Conservation (phyloP, 2,329 filamentous ascomycete genomes). For the Fusarium vanettenii region DNA sequence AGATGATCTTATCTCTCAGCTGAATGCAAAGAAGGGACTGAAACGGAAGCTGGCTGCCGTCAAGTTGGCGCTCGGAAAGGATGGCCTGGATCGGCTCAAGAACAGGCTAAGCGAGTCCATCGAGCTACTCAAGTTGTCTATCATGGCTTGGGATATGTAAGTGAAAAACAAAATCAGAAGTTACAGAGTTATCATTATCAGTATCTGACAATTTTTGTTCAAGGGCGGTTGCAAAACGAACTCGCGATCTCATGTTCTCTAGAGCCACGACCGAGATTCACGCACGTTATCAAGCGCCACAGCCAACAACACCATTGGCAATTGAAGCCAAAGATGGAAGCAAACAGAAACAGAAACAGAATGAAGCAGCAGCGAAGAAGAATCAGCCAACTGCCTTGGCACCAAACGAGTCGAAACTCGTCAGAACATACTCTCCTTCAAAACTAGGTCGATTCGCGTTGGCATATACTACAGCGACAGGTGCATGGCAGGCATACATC, state of each 20-base stretch:
- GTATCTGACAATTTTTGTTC: neutral
- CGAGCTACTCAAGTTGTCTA: slow-evolving; percentile 25
- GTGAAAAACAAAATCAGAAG: neutral
- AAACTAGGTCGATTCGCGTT: slow-evolving; percentile 22
- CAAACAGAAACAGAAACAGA: neutral
- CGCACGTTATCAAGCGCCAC: neutral
- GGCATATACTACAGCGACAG: slow-evolving; percentile 1
- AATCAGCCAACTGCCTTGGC: neutral
- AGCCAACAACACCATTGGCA: accelerated
- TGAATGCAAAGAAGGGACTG: slow-evolving; percentile 20
- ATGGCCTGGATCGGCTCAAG: slow-evolving; percentile 26
- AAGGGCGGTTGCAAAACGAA: slow-evolving; percentile 33
- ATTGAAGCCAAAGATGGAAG: neutral
- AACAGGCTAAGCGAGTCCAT: slow-evolving; percentile 26
- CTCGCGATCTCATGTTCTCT: slow-evolving; percentile 21
- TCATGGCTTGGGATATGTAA: slow-evolving; percentile 34
- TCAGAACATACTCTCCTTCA: slow-evolving; percentile 13
- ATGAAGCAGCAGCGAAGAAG: neutral
- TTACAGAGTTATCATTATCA: no score
- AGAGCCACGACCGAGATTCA: slow-evolving; percentile 16
- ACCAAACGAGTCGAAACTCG: neutral
- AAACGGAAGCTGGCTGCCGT: slow-evolving; percentile 31
- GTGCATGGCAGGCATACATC: slow-evolving; percentile 37
- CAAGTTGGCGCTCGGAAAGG: slow-evolving; percentile 35
- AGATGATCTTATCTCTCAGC: slow-evolving; percentile 18